Evolutionary conservation across 106 monocot species (phyloP).

Genomic region (Gastrodia elata): DNA sequence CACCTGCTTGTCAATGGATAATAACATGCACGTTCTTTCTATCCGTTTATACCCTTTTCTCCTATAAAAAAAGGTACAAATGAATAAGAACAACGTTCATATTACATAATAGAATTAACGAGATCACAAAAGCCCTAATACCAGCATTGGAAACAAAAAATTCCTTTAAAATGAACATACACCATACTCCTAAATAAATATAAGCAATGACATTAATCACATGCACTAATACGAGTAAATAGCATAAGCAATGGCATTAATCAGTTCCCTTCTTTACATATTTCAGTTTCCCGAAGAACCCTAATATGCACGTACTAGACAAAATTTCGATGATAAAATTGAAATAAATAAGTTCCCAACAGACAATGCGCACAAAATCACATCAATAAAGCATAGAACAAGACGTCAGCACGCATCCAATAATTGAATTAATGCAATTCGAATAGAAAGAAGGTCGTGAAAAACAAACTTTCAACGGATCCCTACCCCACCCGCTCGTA

Average conservation of each 20-base stretch:
- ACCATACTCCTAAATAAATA: not conserved
- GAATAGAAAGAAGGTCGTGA: not conserved
- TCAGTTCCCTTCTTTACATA: not conserved
- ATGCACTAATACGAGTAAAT: no score
- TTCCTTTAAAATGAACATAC: no score
- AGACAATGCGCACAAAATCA: not conserved
- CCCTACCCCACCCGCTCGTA: constrained; percentile 3
- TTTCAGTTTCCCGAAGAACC: not conserved
- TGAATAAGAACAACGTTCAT: no score
- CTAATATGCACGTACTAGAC: not conserved
- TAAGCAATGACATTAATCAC: not conserved
- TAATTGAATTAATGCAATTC: not conserved
- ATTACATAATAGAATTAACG: no score
- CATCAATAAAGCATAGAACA: not conserved
- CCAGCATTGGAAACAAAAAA: no score
- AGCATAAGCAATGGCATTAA: not conserved
- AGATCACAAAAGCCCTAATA: no score
- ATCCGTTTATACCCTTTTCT: no score
- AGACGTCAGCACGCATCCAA: not conserved
- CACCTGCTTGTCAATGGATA: no score
- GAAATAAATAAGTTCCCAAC: not conserved
- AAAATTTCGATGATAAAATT: not conserved
- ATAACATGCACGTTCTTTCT: no score
- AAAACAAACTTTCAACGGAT: not conserved
- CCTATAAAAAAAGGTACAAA: no score